Percentiles rank a stretch among this genome's conserved stretches.
Evolutionary conservation across 345 rosid species (phyloP).

Genomic region (Pugionium dolabratum): DNA sequence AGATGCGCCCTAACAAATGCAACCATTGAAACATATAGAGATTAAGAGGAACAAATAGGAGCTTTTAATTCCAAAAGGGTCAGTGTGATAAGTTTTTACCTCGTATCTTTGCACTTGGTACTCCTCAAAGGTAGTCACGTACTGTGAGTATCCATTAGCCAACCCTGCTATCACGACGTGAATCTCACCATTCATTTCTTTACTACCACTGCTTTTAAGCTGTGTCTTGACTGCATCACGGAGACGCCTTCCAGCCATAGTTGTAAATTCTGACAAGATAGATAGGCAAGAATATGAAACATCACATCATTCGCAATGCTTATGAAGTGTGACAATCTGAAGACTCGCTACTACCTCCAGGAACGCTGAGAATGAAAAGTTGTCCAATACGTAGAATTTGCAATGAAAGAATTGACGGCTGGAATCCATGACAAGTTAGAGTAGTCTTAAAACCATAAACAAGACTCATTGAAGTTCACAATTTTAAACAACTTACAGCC

Average conservation of each 20-base stretch:
- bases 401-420: constrained; percentile 95
- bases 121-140: constrained; percentile 92
- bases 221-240: constrained; percentile 84
- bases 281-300: constrained; percentile 7
- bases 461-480: constrained; percentile 6
- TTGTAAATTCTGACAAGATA: constrained; percentile 73
- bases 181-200: constrained; percentile 48
- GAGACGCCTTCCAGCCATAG: constrained; percentile 99
- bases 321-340: constrained; percentile 20
- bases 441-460: constrained; percentile 13
- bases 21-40: constrained; percentile 22
- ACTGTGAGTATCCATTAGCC: constrained; percentile 91
- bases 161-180: constrained; percentile 93
- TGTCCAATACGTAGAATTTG: constrained; percentile 89
- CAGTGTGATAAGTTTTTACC: constrained; percentile 47
- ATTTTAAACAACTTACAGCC: constrained; percentile 65
- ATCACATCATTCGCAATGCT: constrained; percentile 11
- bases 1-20: constrained; percentile 77
- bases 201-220: constrained; percentile 53
- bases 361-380: constrained; percentile 87
- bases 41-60: constrained; percentile 17
- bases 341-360: constrained; percentile 70
- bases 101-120: constrained; percentile 93
- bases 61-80: not conserved
- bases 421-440: constrained; percentile 38